A percentile compares a stretch with the other conserved stretches of the same genome.
Conservation (phyloP, 306 rosid genomes). For the Cercis canadensis region DNA sequence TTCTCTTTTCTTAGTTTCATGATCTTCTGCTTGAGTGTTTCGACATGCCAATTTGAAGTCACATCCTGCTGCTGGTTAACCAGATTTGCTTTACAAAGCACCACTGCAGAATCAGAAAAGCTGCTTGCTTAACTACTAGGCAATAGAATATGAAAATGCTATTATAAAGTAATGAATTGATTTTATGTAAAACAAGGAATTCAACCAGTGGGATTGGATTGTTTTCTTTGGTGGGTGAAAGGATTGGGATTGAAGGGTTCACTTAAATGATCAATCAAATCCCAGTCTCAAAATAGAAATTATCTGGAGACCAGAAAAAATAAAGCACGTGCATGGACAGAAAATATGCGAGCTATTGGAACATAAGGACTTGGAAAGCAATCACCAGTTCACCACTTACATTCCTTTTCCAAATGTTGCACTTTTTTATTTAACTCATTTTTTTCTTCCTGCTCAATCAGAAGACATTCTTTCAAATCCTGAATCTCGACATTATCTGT, state of each 20-base stretch:
- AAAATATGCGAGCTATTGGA: not conserved
- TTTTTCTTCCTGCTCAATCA: conserved; percentile 79
- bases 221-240: not conserved
- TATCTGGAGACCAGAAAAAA: too few relatives aligned
- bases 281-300: not conserved
- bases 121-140: conserved; percentile 1
- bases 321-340: not conserved
- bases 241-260: not conserved
- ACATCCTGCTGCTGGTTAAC: conserved; percentile 63
- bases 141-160: conserved; percentile 30
- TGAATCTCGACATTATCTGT: conserved; percentile 69
- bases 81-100: conserved; percentile 63
- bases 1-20: conserved; percentile 55
- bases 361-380: conserved; percentile 9
- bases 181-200: not conserved
- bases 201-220: not conserved
- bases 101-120: conserved; percentile 53
- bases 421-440: conserved; percentile 53
- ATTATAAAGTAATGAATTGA: conserved; percentile 16
- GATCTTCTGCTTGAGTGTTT: conserved; percentile 69
- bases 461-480: conserved; percentile 72
- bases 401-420: conserved; percentile 70
- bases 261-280: not conserved
- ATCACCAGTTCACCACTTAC: conserved; percentile 43
- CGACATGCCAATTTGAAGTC: conserved; percentile 64